phyloP scores from a whole-genome alignment of 2,329 filamentous ascomycete genomes.

The Colletotrichum tropicale region DNA sequence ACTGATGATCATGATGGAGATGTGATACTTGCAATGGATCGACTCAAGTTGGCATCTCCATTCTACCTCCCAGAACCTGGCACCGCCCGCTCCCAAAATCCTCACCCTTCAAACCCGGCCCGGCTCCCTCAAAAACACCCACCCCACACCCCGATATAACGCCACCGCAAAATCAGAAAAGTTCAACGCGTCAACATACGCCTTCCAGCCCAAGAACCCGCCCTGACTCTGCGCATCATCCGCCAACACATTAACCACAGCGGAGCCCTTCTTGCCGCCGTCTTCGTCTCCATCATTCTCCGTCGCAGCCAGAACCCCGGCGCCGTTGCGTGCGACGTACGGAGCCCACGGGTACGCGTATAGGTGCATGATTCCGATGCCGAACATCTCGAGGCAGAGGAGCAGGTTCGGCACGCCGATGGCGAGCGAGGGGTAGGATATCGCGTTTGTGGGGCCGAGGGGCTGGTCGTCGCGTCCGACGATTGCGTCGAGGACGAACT shows the following conservation, averaged over 20 bases:
- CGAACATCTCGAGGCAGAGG: background rate
- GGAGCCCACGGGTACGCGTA: background rate
- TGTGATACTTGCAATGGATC: accelerated
- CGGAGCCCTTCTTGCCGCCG: background rate
- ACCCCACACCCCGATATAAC: background rate
- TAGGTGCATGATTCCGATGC: background rate
- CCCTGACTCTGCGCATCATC: background rate
- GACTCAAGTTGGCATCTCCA: accelerated
- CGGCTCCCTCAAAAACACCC: background rate
- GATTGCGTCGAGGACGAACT: background rate
- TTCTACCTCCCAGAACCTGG: accelerated
- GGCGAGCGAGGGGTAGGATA: background rate
- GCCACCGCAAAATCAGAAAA: background rate
- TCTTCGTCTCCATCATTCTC: background rate
- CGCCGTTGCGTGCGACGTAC: background rate
- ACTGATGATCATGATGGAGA: background rate
- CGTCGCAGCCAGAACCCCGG: background rate
- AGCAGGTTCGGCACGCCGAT: background rate
- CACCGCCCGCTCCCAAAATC: background rate
- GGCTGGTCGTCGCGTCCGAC: background rate
- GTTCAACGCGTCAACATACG: background rate
- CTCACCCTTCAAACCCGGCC: background rate
- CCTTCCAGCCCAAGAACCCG: background rate
- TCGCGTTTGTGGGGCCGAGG: background rate
- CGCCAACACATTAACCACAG: background rate